Evolutionary conservation across 306 rosid species (phyloP).

Genomic region (Pachyrhizus erosus): DNA sequence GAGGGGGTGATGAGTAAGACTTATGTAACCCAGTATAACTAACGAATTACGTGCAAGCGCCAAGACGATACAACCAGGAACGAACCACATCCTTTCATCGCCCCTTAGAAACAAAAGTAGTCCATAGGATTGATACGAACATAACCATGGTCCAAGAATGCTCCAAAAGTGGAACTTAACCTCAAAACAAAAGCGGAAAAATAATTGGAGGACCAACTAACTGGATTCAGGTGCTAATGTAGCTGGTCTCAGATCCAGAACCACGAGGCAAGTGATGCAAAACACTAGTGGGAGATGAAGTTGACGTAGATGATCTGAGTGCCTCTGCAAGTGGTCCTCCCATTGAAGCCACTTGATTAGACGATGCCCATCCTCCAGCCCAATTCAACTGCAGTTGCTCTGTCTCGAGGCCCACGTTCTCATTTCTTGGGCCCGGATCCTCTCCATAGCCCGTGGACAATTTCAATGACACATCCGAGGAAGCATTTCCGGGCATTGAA

Average conservation of each 20-base stretch:
- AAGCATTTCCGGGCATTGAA: constrained; percentile 63
- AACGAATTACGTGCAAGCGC: background rate
- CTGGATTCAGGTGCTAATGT: constrained; percentile 55
- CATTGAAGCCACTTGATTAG: constrained; percentile 80
- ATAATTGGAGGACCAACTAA: background rate
- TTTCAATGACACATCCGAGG: constrained; percentile 86
- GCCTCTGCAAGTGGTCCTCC: constrained; percentile 99
- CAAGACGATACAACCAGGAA: background rate
- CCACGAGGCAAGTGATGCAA: constrained; percentile 75
- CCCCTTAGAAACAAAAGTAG: background rate
- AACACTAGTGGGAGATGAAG: constrained; percentile 87
- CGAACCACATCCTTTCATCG: constrained; percentile 3
- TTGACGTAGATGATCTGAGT: constrained; percentile 73
- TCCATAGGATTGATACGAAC: constrained; percentile 13
- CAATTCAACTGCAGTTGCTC: constrained; percentile 65
- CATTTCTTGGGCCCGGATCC: constrained; percentile 45
- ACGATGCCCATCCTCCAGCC: constrained; percentile 71
- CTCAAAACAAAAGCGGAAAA: background rate
- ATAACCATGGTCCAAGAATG: constrained; percentile 26
- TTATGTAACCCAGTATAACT: background rate
- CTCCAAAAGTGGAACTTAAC: constrained; percentile 24
- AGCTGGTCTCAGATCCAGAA: constrained; percentile 64
- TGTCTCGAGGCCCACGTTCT: constrained; percentile 46
- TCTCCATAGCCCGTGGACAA: constrained; percentile 75
- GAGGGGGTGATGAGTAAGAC: background rate